These are phyloP conservation scores for Colletotrichum filicis DNA, from an alignment of 2,329 filamentous ascomycete genomes.

Conservation along the genomic window DNA sequence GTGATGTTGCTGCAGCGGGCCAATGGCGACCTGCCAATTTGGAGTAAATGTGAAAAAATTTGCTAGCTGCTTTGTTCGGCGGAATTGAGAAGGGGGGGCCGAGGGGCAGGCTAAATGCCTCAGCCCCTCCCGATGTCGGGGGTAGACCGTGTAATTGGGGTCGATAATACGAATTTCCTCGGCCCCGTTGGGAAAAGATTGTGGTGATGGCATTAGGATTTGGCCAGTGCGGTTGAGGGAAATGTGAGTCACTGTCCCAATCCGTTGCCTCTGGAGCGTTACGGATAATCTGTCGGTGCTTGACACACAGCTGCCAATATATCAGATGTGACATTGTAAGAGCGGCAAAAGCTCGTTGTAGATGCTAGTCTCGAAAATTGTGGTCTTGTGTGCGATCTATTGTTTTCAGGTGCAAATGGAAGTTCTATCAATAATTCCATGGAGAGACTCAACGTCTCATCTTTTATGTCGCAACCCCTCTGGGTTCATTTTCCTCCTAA, in stretches of 20 bases:
- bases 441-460: neutral
- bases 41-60: neutral
- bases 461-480: neutral
- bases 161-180: neutral
- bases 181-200: neutral
- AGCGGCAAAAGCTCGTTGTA: neutral
- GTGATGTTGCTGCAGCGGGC: neutral
- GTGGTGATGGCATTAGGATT: neutral
- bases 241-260: neutral
- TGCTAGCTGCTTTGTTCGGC: neutral
- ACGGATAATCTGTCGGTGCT: neutral
- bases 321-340: neutral
- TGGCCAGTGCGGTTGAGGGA: neutral
- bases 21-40: neutral
- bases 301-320: neutral
- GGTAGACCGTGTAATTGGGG: too few relatives aligned
- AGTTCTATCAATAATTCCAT: neutral
- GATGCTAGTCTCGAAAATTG: neutral
- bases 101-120: neutral
- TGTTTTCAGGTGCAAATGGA: neutral
- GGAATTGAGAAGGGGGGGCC: neutral
- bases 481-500: neutral
- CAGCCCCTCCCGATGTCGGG: slow-evolving; percentile 9
- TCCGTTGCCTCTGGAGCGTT: neutral
- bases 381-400: slow-evolving; percentile 4